Evolutionary conservation across 1,139 yeast species (phyloP).

Genomic region (Diutina mesorugosa): DNA sequence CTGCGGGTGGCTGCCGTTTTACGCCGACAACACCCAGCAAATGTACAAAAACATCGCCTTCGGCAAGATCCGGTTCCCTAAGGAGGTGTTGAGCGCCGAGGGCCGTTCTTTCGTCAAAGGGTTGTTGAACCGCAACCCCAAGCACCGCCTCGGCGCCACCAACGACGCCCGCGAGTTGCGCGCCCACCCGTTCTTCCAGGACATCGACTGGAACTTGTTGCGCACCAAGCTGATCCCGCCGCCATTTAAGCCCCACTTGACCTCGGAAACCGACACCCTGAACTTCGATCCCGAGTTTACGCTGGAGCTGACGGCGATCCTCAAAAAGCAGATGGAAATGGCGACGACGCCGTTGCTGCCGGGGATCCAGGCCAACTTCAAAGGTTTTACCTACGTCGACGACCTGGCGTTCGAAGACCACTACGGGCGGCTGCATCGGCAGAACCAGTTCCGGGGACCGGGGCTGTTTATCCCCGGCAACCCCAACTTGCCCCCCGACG

Average conservation of each 20-base stretch:
- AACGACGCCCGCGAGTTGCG: conserved; percentile 87
- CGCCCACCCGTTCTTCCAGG: conserved; percentile 83
- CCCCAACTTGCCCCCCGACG: conserved; percentile 70
- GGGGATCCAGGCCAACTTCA: conserved; percentile 89
- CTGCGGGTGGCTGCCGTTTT: conserved; percentile 99
- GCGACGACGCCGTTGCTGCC: conserved; percentile 81
- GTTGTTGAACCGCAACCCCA: conserved; percentile 84
- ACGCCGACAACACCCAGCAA: conserved; percentile 93
- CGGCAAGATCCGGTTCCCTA: conserved; percentile 94
- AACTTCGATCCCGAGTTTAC: conserved; percentile 97
- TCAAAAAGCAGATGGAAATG: conserved; percentile 46
- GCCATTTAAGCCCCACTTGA: conserved; percentile 88
- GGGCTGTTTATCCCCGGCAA: conserved; percentile 72
- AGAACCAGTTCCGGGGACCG: conserved; percentile 39
- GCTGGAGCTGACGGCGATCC: conserved; percentile 72
- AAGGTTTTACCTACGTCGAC: conserved; percentile 92
- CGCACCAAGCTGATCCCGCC: conserved; percentile 83
- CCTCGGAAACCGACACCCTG: conserved; percentile 86
- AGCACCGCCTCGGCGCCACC: conserved; percentile 81
- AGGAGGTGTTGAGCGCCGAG: conserved; percentile 81
- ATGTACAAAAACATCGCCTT: conserved; percentile 98
- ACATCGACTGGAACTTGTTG: conserved; percentile 79
- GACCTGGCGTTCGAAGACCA: conserved; percentile 89
- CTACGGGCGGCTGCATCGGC: conserved; percentile 36
- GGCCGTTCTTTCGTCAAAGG: conserved; percentile 95